Base-by-base conservation (phyloP, 305 asterid species). In the Andrographis paniculata region DNA sequence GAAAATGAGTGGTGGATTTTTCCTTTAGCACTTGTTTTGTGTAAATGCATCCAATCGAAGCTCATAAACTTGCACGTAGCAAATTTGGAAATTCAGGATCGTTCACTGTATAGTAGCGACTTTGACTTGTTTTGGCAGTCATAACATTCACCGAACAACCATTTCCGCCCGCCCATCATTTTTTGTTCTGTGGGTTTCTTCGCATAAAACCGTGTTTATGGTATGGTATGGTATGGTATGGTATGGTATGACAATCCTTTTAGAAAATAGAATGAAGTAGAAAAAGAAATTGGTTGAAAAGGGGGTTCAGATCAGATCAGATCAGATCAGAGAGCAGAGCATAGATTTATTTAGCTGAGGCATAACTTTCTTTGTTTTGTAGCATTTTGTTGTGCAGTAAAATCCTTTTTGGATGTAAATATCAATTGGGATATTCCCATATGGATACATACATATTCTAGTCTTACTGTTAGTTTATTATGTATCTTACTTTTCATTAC, bases 1-100 rank as follows among this genome's bases (percentile, higher is more conserved):
- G 99, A 84, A 76, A 78, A 89, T 61, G 99, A 81, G 48, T 92
- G 96, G 99, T 92, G 99, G 99, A 87, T 92, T 30, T 92, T 92
- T 45, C 99, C 99, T 16, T 69, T 77, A 24, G 93, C 86, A 43
- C 79, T 92, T 60, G 70, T 81, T 23, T 42, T 81, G 66, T 92
- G 95, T 75, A 92, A 92, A 74, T 81, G 91, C 59, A 67, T 87
- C 65, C 99, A 87, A 54, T 92, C 84, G 13, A 73, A 72, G 89
- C 84, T 92, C 55, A 65, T 92, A 48, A 87, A 84, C 58, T 87
- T 92, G 93, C 97, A 87, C 52, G 85, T 81, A 1, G 96, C 96
- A 15, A 84, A 84, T 78, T 63, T 92, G 82, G 99, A 92, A 76
- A 87, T 87, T 65, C 96, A 87, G 56, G 97, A 92, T 61, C 87